Conservation (phyloP, 441 rosid species). For the Erodium texanum region DNA sequence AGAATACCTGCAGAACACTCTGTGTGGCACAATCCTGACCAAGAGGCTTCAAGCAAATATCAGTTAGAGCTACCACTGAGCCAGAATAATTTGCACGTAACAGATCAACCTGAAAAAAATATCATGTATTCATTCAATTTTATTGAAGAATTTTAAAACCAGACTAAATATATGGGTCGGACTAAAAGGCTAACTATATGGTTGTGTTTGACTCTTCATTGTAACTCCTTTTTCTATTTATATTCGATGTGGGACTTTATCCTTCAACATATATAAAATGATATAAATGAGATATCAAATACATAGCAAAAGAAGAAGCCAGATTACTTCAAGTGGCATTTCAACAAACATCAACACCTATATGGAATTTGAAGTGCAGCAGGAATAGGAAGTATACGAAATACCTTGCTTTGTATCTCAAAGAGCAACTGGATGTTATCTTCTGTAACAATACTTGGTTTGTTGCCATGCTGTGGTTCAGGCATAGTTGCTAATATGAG, state of each 20-base stretch:
- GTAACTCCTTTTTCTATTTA: no score
- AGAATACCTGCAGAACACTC: slow-evolving; percentile 26
- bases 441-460: slow-evolving; percentile 53
- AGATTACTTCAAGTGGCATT: not conserved
- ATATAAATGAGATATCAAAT: not conserved
- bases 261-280: no score
- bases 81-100: slow-evolving; percentile 24
- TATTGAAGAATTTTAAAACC: not conserved
- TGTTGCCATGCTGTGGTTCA: slow-evolving; percentile 37
- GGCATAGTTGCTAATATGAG: slow-evolving; percentile 58
- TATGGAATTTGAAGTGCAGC: slow-evolving; percentile 16
- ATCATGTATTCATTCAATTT: slow-evolving; percentile 6
- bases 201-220: no score
- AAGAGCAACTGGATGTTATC: slow-evolving; percentile 59
- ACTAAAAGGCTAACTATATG: no score
- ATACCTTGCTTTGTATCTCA: slow-evolving; percentile 67
- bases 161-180: no score
- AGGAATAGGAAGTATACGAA: slow-evolving; percentile 16
- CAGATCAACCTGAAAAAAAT: slow-evolving; percentile 19
- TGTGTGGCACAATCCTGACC: slow-evolving; percentile 27
- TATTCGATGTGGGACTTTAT: no score
- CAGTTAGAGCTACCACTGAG: slow-evolving; percentile 16
- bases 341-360: not conserved
- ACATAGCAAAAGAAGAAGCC: not conserved
- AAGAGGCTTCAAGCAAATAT: slow-evolving; percentile 28